Evolutionary conservation across 179 eudicot species (phyloP), one percentile per base, ranked within the genome.

Genomic region (Silene vulgaris): DNA sequence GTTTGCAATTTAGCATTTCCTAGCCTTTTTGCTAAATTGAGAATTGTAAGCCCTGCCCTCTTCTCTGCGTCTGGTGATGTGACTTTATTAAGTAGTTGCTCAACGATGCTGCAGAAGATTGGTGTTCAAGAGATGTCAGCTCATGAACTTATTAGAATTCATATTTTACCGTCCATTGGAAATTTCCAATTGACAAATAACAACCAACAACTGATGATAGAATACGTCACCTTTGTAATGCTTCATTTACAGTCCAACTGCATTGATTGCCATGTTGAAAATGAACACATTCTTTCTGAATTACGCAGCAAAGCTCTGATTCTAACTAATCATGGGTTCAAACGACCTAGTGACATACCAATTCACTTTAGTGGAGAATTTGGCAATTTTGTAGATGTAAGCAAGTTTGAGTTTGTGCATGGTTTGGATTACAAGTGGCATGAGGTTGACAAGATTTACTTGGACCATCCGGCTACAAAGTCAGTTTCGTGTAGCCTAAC

Each of bases 121-220:
- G 97, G 99, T 68, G 90, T 93, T 56, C 92, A 93, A 78, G 82
- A 77, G 77, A 78, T 96, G 84, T 88, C 97, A 65, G 92, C 87
- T 60, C 97, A 95, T 82, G 97, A 96, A 19, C 86, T 96, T 85
- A 84, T 93, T 43, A 86, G 80, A 83, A 75, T 79, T 66, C 97
- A 96, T 74, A 84, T 96, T 75, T 76, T 96, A 79, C 97, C 97
- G 70, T 85, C 89, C 28, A 52, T 96, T 61, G 87, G 88, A 73
- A 80, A 85, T 83, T 81, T 73, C 26, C 80, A 71, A 56, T 77
- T 56, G 75, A 45, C 77, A 23, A 60, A 60, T 30, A 78, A 37
- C 21, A 74, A 87, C 60, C 76, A 75, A 69, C 76, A 78, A 35
- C 78, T 90, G 83, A 80, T 89, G 90, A 77, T 78, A 67, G 99